phyloP scores from a whole-genome alignment of 73 alveolate genomes.

The Paraurostyla sp. region DNA sequence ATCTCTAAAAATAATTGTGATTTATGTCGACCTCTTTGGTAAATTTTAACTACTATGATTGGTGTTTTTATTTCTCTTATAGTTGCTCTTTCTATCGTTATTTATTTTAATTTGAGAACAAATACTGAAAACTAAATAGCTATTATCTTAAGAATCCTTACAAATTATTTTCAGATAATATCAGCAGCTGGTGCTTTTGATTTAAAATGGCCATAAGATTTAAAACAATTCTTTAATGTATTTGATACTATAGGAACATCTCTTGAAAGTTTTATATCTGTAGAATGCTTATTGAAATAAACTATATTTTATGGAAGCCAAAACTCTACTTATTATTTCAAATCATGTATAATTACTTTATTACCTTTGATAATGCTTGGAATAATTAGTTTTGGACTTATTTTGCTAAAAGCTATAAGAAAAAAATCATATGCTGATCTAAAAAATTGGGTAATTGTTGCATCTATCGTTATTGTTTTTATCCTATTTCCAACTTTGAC shows the following conservation, averaged over 20 bases:
- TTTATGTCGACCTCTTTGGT: background rate
- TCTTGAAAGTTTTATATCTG: background rate
- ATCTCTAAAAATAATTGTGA: background rate
- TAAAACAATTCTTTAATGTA: background rate
- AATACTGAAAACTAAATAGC: background rate
- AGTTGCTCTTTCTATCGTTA: background rate
- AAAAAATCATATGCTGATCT: background rate
- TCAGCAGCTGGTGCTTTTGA: conserved; percentile 24
- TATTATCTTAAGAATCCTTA: background rate
- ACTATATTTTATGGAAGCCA: background rate
- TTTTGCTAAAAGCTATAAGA: background rate
- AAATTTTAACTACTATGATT: background rate
- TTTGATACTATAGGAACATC: background rate
- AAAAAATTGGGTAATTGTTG: background rate
- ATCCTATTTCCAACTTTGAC: conserved; percentile 9
- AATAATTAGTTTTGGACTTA: background rate
- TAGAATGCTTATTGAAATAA: background rate
- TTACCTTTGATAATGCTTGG: background rate
- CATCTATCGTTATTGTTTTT: background rate
- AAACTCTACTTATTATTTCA: background rate
- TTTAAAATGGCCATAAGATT: conserved; percentile 15
- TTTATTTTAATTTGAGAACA: background rate
- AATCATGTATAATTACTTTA: background rate
- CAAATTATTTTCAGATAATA: conserved; percentile 15
- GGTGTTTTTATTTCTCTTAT: background rate